These are phyloP conservation scores for Dillenia turbinata DNA, from an alignment of 164 flowering plant species.

Conservation along the genomic window DNA sequence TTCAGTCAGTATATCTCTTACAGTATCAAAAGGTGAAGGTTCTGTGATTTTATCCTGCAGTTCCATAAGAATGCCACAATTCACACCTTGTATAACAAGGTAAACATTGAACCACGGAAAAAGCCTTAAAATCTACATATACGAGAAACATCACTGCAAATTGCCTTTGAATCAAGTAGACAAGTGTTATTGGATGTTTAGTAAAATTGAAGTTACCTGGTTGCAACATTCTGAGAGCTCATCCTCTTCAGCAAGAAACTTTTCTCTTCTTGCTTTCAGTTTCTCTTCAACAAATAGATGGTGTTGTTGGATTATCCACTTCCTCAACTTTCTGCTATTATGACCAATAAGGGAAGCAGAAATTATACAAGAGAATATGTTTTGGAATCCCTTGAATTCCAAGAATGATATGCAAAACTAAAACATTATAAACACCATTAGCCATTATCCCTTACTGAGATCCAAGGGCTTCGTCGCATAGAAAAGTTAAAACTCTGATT, in stretches of 20 bases:
- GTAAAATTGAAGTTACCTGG: too few species aligned
- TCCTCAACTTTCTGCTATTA: conserved; percentile 48
- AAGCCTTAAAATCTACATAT: too few species aligned
- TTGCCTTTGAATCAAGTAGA: too few species aligned
- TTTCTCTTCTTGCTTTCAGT: conserved; percentile 47
- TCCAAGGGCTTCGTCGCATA: conserved; percentile 77
- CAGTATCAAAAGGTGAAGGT: conserved; percentile 23
- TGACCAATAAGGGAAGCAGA: background rate
- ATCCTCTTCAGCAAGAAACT: conserved; percentile 56
- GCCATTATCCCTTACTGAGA: conserved; percentile 51
- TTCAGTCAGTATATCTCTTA: conserved; percentile 13
- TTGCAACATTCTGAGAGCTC: background rate
- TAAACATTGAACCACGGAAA: too few species aligned
- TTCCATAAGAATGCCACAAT: too few species aligned
- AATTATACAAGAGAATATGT: background rate
- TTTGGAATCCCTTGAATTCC: too few species aligned
- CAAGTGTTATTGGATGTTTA: too few species aligned
- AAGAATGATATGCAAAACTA: background rate
- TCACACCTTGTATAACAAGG: too few species aligned
- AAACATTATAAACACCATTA: background rate
- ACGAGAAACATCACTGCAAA: too few species aligned
- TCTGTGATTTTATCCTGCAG: too few species aligned
- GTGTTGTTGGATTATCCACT: conserved; percentile 61
- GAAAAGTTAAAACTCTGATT: conserved; percentile 57
- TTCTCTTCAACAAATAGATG: conserved; percentile 28